These are phyloP conservation scores for Sesbania bispinosa DNA, from an alignment of 306 rosid genomes.

Conservation along the genomic window DNA sequence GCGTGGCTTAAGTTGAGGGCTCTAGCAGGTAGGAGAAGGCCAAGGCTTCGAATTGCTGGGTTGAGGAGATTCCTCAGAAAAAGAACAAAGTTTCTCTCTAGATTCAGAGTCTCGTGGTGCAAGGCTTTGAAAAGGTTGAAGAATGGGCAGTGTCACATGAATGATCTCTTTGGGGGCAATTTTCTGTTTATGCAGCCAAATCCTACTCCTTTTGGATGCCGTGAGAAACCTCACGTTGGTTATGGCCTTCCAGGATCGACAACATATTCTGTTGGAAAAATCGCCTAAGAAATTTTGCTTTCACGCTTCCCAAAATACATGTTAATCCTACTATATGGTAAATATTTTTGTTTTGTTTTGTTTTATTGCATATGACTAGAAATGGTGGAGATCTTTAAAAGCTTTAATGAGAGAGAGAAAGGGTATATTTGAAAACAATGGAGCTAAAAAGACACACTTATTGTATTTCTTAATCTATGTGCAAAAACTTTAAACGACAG, in stretches of 20 bases:
- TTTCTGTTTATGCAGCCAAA: conserved; percentile 42
- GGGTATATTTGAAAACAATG: no score
- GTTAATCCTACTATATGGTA: background rate
- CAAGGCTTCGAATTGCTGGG: conserved; percentile 30
- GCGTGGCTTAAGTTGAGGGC: conserved; percentile 38
- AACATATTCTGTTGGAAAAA: background rate
- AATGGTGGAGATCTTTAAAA: no score
- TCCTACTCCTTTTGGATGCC: conserved; percentile 29
- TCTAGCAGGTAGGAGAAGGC: conserved; percentile 39
- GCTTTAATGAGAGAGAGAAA: no score
- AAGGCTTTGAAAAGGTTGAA: conserved; percentile 37
- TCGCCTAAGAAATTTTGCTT: background rate
- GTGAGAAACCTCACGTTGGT: background rate
- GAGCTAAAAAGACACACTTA: no score
- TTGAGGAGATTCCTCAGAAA: conserved; percentile 33
- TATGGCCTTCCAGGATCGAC: conserved; percentile 7
- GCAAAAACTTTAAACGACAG: no score
- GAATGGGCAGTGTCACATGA: conserved; percentile 46
- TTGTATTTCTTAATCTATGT: no score
- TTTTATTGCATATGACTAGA: no score
- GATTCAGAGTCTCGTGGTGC: conserved; percentile 30
- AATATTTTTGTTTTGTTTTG: no score
- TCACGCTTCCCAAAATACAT: background rate
- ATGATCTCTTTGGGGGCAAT: conserved; percentile 47
- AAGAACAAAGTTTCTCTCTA: conserved; percentile 19